Conservation (phyloP, 345 rosid genomes). For the Populus davidiana region DNA sequence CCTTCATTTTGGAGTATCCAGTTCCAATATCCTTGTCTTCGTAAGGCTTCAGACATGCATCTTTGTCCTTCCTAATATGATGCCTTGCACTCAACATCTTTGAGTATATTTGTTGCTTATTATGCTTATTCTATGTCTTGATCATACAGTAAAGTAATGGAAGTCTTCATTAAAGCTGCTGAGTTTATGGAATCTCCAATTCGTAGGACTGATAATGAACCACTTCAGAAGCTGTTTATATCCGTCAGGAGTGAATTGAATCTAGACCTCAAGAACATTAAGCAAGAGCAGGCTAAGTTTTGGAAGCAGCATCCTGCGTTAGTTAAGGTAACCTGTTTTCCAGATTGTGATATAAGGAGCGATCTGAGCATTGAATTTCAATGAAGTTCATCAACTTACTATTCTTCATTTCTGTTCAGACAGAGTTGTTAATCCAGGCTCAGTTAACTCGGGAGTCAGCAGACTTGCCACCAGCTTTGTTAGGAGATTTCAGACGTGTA, state of each 20-base stretch:
- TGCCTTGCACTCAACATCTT: background rate
- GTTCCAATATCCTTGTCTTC: background rate
- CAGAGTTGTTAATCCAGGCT: conserved; percentile 96
- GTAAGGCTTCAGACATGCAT: background rate
- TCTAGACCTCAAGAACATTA: conserved; percentile 86
- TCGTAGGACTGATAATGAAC: conserved; percentile 92
- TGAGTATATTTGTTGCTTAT: background rate
- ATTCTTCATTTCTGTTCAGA: conserved; percentile 40
- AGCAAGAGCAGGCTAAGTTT: conserved; percentile 99
- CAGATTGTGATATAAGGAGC: conserved; percentile 8
- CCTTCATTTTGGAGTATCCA: background rate
- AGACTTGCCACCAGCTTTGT: conserved; percentile 72
- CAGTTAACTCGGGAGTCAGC: conserved; percentile 81
- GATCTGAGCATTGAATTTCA: background rate
- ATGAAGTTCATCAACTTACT: conserved; percentile 9
- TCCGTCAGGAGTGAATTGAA: conserved; percentile 96
- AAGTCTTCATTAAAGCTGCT: conserved; percentile 93
- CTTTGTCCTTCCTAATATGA: background rate
- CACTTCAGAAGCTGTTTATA: conserved; percentile 92
- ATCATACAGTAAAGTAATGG: conserved; percentile 90
- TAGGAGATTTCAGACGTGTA: conserved; percentile 73
- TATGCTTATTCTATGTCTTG: background rate
- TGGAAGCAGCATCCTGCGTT: conserved; percentile 98
- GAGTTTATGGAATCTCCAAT: conserved; percentile 96
- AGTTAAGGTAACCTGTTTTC: conserved; percentile 62